A percentile compares a stretch with the other conserved stretches of the same genome.
Evolutionary conservation across 1,284 basidiomycete genomes (phyloP).

Genomic region (Rhodotorula mucilaginosa): DNA sequence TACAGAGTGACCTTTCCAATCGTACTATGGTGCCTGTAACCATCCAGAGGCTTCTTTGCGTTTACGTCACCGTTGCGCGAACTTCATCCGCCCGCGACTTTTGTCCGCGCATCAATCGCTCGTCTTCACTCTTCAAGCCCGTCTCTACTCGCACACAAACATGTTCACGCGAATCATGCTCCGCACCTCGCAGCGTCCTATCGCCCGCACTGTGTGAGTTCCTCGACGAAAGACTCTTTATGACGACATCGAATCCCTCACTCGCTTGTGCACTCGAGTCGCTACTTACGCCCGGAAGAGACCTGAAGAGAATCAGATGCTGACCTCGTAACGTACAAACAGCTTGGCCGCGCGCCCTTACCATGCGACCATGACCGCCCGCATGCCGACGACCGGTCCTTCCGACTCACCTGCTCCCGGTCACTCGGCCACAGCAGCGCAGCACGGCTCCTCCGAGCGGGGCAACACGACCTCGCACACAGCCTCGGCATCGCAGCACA

Average conservation of each 20-base stretch:
- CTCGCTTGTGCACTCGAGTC: not conserved
- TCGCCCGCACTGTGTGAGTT: not conserved
- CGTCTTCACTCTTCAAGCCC: not conserved
- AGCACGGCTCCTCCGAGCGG: not conserved
- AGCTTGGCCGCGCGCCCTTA: not conserved
- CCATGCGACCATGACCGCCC: not conserved
- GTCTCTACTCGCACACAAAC: not conserved
- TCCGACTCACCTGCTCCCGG: not conserved
- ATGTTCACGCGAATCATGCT: not conserved
- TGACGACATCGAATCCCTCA: not conserved
- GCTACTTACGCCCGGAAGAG: no score
- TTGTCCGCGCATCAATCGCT: no score
- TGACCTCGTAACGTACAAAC: not conserved
- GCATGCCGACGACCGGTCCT: not conserved
- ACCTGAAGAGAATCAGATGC: no score
- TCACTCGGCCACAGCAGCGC: not conserved
- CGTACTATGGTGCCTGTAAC: no score
- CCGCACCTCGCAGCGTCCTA: not conserved
- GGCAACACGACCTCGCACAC: conserved; percentile 8
- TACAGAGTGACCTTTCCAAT: no score
- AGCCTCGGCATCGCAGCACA: conserved; percentile 10
- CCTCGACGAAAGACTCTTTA: not conserved
- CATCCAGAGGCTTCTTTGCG: no score
- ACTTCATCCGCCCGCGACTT: no score
- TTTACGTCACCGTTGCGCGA: no score